Evolutionary conservation across 2,329 filamentous ascomycete genomes (phyloP).

Genomic region (Cryphonectria japonica): DNA sequence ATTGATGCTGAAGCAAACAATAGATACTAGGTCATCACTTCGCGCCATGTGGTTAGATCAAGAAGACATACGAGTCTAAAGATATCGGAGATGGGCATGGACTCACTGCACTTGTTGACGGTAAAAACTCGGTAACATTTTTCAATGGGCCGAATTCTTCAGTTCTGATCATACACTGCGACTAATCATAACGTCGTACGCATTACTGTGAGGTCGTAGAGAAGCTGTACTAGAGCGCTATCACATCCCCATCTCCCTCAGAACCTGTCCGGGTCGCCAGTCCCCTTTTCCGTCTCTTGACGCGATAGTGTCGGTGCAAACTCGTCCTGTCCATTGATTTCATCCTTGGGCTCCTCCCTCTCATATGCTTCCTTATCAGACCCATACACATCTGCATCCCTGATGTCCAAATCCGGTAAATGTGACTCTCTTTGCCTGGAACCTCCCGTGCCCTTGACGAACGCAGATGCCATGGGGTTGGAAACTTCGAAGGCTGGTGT

Average conservation of each 20-base stretch:
- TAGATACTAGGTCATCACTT: too few species aligned
- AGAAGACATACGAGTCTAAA: background rate
- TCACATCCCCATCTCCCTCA: background rate
- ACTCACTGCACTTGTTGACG: background rate
- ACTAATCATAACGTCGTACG: background rate
- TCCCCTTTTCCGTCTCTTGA: conserved; percentile 11
- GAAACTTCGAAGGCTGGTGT: conserved; percentile 20
- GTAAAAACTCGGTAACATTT: background rate
- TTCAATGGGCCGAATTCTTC: background rate
- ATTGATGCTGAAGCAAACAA: too few species aligned
- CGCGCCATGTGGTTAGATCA: too few species aligned
- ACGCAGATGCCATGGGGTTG: conserved; percentile 15
- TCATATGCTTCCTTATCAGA: background rate
- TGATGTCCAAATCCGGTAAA: conserved; percentile 19
- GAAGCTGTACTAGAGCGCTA: background rate
- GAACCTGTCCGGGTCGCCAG: background rate
- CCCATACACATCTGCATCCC: conserved; percentile 3
- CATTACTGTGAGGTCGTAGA: background rate
- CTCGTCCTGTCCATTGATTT: conserved; percentile 11
- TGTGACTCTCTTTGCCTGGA: conserved; percentile 24
- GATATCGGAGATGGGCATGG: background rate
- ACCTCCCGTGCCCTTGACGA: conserved; percentile 17
- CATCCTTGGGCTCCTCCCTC: conserved; percentile 11
- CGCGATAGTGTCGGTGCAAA: conserved; percentile 11
- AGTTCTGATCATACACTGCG: background rate